Evolutionary conservation across 2,329 filamentous ascomycete species (phyloP), one percentile per base, ranked within the genome.

Genomic region (Clonostachys solani): DNA sequence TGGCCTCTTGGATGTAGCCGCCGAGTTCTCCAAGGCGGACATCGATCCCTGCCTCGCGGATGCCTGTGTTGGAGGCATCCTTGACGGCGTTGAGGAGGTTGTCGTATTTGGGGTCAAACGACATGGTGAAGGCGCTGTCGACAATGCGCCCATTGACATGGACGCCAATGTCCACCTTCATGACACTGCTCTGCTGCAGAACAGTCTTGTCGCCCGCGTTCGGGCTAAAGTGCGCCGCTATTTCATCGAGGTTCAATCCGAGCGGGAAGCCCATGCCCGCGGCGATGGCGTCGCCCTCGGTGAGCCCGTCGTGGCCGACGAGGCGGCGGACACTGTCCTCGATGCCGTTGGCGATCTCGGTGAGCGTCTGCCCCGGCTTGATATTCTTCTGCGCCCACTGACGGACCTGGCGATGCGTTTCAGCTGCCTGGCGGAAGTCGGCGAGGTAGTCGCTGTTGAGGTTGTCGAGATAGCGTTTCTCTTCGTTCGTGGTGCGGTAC

Each of bases 211-310:
- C 92, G 47, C 89, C 89, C 2, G 87, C 86, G 62, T 95, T 95
- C 10, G 90, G 90, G 8, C 86, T 92, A 66, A 87, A 95, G 69
- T 95, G 90, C 5, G 90, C 90, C 2, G 89, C 89, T 58, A 87
- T 89, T 63, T 94, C 83, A 69, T 95, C 92, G 55, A 94, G 75
- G 62, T 86, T 91, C 47, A 95, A 72, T 45, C 90, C 90, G 18
- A 86, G 90, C 5, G 90, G 90, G 69, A 95, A 95, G 5, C 88
- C 90, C 79, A 95, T 89, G 47, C 90, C 89, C 33, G 83, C 89
- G 59, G 83, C 81, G 52, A 92, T 70, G 46, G 83, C 84, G 58
- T 95, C 89, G 6, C 90, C 90, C 57, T 91, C 86, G 51, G 86
- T 78, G 40, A 94, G 68, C 8, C 89, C 90, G 54, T 80, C 74